Evolutionary conservation across 352 stramenopile species (phyloP), one percentile per base, ranked within the genome.

Genomic region (Pythium aristosporum): DNA sequence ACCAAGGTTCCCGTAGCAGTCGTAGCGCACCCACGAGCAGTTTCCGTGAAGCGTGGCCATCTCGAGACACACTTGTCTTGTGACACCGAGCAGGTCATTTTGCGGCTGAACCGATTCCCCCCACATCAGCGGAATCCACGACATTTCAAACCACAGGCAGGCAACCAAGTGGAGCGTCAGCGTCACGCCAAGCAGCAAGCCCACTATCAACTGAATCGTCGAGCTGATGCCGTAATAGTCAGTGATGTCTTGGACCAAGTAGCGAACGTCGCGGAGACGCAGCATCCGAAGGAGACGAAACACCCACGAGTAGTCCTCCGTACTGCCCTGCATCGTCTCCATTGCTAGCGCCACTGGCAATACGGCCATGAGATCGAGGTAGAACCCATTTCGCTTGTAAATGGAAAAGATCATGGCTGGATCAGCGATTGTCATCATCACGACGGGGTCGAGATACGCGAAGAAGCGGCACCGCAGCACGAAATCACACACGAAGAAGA

Each of bases 121-220:
- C 50, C 37, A 67, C 7, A 67, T 63, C 5, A 76, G 68, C 13
- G 75, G 63, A 43, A 77, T 58, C 74, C 75, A 79, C 21, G 75
- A 75, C 78, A 88, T 87, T 60, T 85, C 76, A 47, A 92, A 92
- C 83, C 83, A 92, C 0, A 84, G 37, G 36, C 83, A 92, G 0
- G 74, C 81, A 11, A 82, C 69, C n/a, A 89, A 64, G 48, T 92
- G 83, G 10, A 92, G 70, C 43, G 73, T 76, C 15, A 87, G 60
- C 0, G 78, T 71, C 5, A 89, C 77, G 8, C 76, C 73, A 12
- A 92, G 54, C 3, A 90, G 5, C 37, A 92, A 61, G 1, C 68
- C 71, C 21, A 79, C 39, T 0, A 89, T 75, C 13, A 82, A 68
- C 18, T 85, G 76, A 0, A 76, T 16, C 53, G 87, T 88, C 3